These are phyloP conservation scores for Colletotrichum sp. DNA, from an alignment of 2,329 filamentous ascomycete species.

Conservation along the genomic window DNA sequence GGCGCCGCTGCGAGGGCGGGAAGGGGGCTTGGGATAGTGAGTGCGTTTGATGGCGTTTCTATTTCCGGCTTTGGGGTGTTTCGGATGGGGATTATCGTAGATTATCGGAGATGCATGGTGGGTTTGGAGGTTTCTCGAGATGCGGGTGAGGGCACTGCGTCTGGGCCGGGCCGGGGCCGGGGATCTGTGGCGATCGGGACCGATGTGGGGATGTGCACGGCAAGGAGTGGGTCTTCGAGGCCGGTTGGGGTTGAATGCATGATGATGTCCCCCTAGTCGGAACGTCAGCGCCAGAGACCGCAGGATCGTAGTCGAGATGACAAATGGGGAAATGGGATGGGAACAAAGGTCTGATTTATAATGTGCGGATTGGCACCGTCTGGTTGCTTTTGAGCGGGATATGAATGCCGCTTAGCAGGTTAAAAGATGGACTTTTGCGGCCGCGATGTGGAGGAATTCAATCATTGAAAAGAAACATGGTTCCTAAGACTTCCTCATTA, in stretches of 20 bases:
- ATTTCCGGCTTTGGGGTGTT: background rate
- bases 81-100: background rate
- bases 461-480: too few relatives aligned
- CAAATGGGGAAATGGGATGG: background rate
- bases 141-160: background rate
- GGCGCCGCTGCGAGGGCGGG: background rate
- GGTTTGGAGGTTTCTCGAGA: background rate
- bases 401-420: background rate
- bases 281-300: background rate
- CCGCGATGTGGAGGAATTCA: rapidly evolving
- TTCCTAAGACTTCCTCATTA: rapidly evolving
- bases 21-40: background rate
- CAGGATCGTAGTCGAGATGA: background rate
- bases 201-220: background rate
- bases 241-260: background rate
- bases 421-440: background rate
- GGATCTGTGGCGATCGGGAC: background rate
- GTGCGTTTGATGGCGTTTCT: background rate
- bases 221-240: background rate
- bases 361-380: background rate
- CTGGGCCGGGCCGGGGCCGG: background rate
- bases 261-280: background rate
- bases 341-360: background rate
- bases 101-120: background rate
- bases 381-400: background rate